These are phyloP conservation scores for Phytophthora cryptogea DNA, from an alignment of 352 stramenopile genomes.

Conservation along the genomic window DNA sequence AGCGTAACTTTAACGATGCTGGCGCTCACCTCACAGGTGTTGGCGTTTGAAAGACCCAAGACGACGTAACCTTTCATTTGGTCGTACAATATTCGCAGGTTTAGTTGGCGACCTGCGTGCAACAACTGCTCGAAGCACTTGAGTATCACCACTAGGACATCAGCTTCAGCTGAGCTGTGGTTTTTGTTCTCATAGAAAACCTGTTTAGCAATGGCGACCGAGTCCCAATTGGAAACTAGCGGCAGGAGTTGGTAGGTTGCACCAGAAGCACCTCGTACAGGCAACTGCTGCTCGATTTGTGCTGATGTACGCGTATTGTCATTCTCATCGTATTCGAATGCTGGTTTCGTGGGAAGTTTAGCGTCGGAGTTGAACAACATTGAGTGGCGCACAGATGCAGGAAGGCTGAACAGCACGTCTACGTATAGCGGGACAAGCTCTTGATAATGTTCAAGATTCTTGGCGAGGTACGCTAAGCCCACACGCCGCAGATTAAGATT, in stretches of 20 bases:
- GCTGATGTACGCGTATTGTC: background rate
- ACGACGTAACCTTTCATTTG: constrained; percentile 62
- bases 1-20: constrained; percentile 40
- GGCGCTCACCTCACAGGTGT: constrained; percentile 38
- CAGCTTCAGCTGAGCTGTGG: constrained; percentile 33
- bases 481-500: constrained; percentile 68
- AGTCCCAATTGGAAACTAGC: constrained; percentile 63
- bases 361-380: constrained; percentile 37
- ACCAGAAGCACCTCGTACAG: constrained; percentile 57
- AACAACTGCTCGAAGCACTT: constrained; percentile 62
- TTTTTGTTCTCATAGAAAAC: constrained; percentile 70
- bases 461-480: constrained; percentile 59
- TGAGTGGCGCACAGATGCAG: constrained; percentile 37
- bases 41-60: constrained; percentile 44
- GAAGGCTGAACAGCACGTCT: constrained; percentile 73
- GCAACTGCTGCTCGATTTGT: constrained; percentile 40
- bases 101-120: constrained; percentile 8
- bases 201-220: constrained; percentile 70
- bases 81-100: constrained; percentile 50
- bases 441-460: constrained; percentile 65
- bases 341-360: background rate
- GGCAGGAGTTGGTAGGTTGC: constrained; percentile 51
- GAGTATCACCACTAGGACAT: constrained; percentile 53
- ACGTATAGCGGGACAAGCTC: constrained; percentile 80
- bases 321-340: constrained; percentile 3